Percentiles rank a stretch among this genome's conserved stretches.
Conservation (phyloP, 176 grass and related monocot species). For the bread wheat (Triticum aestivum) region IWGSC_CS_RefSeq_v2.1 NC_057806.1:555017497-555017996, state of each 20-base stretch:
- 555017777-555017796: slow-evolving; percentile 29
- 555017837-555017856: background rate
- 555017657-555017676: slow-evolving; percentile 7
- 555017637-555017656: background rate
- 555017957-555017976: slow-evolving; percentile 16
- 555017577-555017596: background rate
- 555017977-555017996: background rate
- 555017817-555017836: slow-evolving; percentile 3
- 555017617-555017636: background rate
- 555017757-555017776: slow-evolving; percentile 4
- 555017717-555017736: background rate
- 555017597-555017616: background rate
- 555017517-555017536: too few relatives aligned
- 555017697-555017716: background rate
- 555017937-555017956: background rate
- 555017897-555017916: background rate
- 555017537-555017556: background rate
- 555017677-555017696: background rate
- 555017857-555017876: background rate
- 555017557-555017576: background rate
- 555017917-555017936: background rate
- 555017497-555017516: too few relatives aligned
- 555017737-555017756: background rate
- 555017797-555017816: slow-evolving; percentile 33
- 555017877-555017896: background rate